These are phyloP conservation scores for Sporothrix variecibatus DNA, from an alignment of 2,329 filamentous ascomycete genomes.

Conservation along the genomic window DNA sequence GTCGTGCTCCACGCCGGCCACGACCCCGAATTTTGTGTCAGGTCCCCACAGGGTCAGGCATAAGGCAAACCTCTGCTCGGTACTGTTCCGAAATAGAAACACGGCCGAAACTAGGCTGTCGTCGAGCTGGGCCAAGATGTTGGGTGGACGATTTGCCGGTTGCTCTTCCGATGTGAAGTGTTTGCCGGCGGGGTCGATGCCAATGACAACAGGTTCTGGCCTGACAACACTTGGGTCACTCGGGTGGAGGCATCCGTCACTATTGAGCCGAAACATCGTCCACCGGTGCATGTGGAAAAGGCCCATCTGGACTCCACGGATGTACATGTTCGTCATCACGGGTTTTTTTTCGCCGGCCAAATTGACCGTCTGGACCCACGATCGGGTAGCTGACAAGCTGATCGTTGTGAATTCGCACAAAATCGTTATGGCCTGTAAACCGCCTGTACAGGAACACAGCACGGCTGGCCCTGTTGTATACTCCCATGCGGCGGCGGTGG, in stretches of 20 bases:
- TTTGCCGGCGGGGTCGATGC: background rate
- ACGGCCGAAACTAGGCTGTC: conserved; percentile 8
- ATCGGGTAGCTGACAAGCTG: background rate
- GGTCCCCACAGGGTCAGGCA: conserved; percentile 21
- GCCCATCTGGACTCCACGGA: background rate
- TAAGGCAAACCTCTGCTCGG: background rate
- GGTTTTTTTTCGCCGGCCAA: background rate
- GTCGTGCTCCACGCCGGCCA: background rate
- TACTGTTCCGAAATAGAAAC: conserved; percentile 11
- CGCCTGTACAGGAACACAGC: conserved; percentile 2
- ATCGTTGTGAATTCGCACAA: conserved; percentile 5
- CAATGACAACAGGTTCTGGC: background rate
- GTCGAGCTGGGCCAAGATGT: background rate
- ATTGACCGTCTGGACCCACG: background rate
- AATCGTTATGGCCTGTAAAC: background rate
- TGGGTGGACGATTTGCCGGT: background rate
- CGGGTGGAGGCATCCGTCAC: background rate
- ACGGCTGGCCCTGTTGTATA: background rate
- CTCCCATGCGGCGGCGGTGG: background rate
- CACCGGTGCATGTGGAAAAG: conserved; percentile 2
- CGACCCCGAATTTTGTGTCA: conserved; percentile 14
- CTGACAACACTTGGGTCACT: background rate
- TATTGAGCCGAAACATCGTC: background rate
- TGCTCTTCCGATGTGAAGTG: background rate
- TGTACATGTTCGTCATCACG: background rate